phyloP scores from a whole-genome alignment of 441 rosid genomes.

The Euphorbia schlechtendalii region DNA sequence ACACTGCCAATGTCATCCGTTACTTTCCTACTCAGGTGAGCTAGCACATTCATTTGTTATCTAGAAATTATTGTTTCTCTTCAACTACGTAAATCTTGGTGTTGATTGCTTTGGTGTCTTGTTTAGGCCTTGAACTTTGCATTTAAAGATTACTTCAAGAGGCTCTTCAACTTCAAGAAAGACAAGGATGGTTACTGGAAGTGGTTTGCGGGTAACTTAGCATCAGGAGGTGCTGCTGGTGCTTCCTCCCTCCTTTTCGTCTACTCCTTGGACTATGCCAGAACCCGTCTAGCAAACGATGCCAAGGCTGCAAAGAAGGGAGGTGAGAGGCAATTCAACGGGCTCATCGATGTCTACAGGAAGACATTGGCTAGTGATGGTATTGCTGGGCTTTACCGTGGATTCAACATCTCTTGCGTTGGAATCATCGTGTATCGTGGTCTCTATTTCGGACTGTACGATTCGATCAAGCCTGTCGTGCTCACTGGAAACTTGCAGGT shows the following conservation, averaged over 20 bases:
- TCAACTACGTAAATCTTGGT: too few relatives aligned
- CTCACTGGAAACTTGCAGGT: slow-evolving; percentile 71
- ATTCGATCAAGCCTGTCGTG: slow-evolving; percentile 82
- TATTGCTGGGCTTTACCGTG: slow-evolving; percentile 77
- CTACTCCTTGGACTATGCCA: slow-evolving; percentile 76
- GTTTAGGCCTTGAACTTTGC: slow-evolving; percentile 87
- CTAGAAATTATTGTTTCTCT: too few relatives aligned
- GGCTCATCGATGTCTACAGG: slow-evolving; percentile 89
- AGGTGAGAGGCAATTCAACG: slow-evolving; percentile 53
- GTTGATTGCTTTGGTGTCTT: not conserved
- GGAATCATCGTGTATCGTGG: too few relatives aligned
- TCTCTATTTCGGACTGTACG: slow-evolving; percentile 91
- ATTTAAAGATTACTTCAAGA: slow-evolving; percentile 81
- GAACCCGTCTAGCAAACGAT: slow-evolving; percentile 85
- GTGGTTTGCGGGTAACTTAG: slow-evolving; percentile 96
- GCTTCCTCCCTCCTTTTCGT: slow-evolving; percentile 82
- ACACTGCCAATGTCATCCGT: slow-evolving; percentile 82
- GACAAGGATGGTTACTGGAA: too few relatives aligned
- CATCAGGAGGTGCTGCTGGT: slow-evolving; percentile 95
- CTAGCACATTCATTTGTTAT: too few relatives aligned
- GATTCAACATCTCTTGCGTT: slow-evolving; percentile 80
- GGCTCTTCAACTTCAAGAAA: slow-evolving; percentile 81
- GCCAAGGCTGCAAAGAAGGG: slow-evolving; percentile 82
- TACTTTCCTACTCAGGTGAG: slow-evolving; percentile 95
- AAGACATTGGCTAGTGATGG: slow-evolving; percentile 79